Conservation (phyloP, 2,329 filamentous ascomycete genomes). For the Aphanocladium album region DNA sequence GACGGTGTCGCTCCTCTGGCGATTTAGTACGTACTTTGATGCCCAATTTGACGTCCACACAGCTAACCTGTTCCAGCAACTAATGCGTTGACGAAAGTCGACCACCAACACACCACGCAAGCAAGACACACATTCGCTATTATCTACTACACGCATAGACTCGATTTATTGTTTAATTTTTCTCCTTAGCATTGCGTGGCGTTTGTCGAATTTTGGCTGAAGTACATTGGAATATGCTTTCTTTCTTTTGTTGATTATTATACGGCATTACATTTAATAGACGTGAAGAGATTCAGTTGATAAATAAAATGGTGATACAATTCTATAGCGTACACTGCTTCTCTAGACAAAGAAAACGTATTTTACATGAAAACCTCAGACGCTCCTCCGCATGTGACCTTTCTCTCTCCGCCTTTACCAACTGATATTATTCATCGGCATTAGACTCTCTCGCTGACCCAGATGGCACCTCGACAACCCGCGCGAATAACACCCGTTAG, state of each 20-base stretch:
- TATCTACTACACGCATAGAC: background rate
- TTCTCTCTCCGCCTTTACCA: background rate
- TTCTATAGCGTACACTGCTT: background rate
- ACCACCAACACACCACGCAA: background rate
- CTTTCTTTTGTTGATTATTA: slow-evolving; percentile 6
- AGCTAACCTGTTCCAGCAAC: background rate
- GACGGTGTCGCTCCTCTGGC: slow-evolving; percentile 94
- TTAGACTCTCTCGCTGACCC: slow-evolving; percentile 73
- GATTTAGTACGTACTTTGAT: slow-evolving; percentile 80
- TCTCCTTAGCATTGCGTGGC: slow-evolving; percentile 3
- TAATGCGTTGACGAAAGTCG: background rate
- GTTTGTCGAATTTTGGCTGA: slow-evolving; percentile 1
- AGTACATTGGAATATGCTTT: slow-evolving; percentile 2
- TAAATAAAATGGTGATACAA: slow-evolving; percentile 1
- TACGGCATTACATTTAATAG: slow-evolving; percentile 2
- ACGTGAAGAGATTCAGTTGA: background rate
- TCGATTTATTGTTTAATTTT: background rate
- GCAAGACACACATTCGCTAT: background rate
- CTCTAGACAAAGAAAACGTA: background rate
- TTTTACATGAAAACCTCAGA: background rate
- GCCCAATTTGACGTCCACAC: background rate
- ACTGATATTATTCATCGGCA: background rate
- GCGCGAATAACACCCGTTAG: slow-evolving; percentile 80
- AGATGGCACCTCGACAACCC: slow-evolving; percentile 91
- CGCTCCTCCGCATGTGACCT: background rate